phyloP scores from a whole-genome alignment of 768 basidiomycete species.

The Russula sp. region DNA sequence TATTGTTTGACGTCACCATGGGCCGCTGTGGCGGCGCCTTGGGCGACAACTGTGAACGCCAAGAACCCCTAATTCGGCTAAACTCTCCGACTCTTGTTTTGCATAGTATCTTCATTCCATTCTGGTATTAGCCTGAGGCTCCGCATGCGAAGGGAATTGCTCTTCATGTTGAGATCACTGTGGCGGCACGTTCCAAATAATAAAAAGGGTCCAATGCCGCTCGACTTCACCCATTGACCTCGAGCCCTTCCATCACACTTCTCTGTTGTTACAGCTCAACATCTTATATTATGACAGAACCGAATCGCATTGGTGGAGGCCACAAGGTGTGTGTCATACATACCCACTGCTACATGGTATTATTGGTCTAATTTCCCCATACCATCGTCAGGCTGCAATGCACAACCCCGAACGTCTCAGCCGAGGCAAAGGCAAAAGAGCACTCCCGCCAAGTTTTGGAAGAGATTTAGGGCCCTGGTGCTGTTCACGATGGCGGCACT shows the following conservation, averaged over 20 bases:
- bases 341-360: too few relatives aligned
- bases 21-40: neutral
- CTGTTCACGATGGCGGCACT: slow-evolving; percentile 6
- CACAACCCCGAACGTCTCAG: slow-evolving; percentile 31
- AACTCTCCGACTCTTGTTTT: neutral
- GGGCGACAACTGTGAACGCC: too few relatives aligned
- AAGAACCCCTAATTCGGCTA: neutral
- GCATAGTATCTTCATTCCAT: neutral
- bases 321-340: neutral
- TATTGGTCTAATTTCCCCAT: neutral
- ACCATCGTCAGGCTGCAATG: slow-evolving; percentile 25
- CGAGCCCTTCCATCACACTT: neutral
- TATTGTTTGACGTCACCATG: too few relatives aligned
- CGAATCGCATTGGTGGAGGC: neutral
- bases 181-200: neutral
- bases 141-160: neutral
- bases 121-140: neutral
- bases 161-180: slow-evolving; percentile 6
- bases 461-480: slow-evolving; percentile 22
- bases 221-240: neutral
- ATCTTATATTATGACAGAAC: neutral
- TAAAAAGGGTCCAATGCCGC: neutral
- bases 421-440: slow-evolving; percentile 33
- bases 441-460: slow-evolving; percentile 28
- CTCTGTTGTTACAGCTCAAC: neutral